A percentile compares a stretch with the other conserved stretches of the same genome.
Evolutionary conservation across 345 rosid species (phyloP).

Genomic region (Populus pruinosa): DNA sequence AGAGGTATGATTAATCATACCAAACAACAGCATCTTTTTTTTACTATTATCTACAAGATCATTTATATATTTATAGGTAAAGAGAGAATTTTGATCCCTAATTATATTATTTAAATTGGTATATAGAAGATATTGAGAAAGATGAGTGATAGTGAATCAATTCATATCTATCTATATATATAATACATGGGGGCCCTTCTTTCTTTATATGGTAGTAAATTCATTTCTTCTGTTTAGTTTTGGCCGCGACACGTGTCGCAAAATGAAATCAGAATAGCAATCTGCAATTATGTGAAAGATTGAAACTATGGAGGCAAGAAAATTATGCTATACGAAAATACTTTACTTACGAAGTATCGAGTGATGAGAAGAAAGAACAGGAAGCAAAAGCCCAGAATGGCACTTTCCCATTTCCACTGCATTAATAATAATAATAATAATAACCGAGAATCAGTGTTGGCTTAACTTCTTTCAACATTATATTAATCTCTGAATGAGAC

Average conservation of each 20-base stretch:
- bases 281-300: background rate
- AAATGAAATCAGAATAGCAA: background rate
- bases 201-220: background rate
- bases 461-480: background rate
- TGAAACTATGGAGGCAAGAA: background rate
- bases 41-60: background rate
- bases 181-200: background rate
- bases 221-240: background rate
- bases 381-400: conserved; percentile 72
- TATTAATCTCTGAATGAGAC: background rate
- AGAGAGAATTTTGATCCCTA: background rate
- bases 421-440: background rate
- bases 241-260: background rate
- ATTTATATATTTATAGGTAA: background rate
- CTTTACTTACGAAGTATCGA: conserved; percentile 60
- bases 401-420: conserved; percentile 99
- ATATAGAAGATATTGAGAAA: too few relatives aligned
- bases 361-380: conserved; percentile 78
- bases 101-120: background rate
- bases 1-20: background rate
- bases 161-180: background rate
- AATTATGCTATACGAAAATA: background rate
- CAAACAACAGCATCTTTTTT: background rate
- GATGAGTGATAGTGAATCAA: background rate
- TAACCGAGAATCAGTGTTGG: background rate